Evolutionary conservation across 805 yeast species (phyloP).

Genomic region (Barnettozyma californica): DNA sequence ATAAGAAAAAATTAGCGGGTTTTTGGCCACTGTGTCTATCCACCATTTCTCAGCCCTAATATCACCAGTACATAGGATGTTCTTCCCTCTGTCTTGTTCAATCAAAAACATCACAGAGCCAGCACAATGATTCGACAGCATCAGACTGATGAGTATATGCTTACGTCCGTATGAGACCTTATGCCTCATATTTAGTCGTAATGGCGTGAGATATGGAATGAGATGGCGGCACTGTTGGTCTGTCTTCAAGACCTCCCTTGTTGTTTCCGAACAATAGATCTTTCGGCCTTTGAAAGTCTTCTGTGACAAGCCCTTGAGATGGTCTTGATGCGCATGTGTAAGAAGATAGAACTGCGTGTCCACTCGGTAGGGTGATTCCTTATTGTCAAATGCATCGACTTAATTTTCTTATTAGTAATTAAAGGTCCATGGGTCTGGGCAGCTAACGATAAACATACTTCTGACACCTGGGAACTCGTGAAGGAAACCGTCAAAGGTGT

Average conservation of each 20-base stretch:
- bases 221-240: constrained; percentile 9
- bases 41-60: constrained; percentile 52
- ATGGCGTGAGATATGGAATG: constrained; percentile 15
- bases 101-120: constrained; percentile 53
- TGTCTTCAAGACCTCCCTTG: constrained; percentile 23
- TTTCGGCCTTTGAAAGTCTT: constrained; percentile 31
- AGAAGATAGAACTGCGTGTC: constrained; percentile 28
- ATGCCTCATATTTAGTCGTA: constrained; percentile 17
- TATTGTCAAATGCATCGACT: constrained; percentile 27
- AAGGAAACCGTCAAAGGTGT: constrained; percentile 37
- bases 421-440: background rate
- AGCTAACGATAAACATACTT: constrained; percentile 23
- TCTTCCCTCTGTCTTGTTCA: constrained; percentile 24
- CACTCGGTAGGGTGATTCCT: constrained; percentile 7
- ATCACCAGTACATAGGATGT: constrained; percentile 53
- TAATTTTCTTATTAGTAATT: background rate
- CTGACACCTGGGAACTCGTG: constrained; percentile 45
- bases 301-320: constrained; percentile 41
- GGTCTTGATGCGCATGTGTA: constrained; percentile 54
- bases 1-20: constrained; percentile 40
- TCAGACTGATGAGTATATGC: constrained; percentile 33
- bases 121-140: constrained; percentile 54
- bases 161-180: constrained; percentile 16
- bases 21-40: constrained; percentile 32
- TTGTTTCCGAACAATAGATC: constrained; percentile 44